These are phyloP conservation scores for Colletotrichum gigasporum DNA, from an alignment of 2,329 filamentous ascomycete species.

Conservation along the genomic window DNA sequence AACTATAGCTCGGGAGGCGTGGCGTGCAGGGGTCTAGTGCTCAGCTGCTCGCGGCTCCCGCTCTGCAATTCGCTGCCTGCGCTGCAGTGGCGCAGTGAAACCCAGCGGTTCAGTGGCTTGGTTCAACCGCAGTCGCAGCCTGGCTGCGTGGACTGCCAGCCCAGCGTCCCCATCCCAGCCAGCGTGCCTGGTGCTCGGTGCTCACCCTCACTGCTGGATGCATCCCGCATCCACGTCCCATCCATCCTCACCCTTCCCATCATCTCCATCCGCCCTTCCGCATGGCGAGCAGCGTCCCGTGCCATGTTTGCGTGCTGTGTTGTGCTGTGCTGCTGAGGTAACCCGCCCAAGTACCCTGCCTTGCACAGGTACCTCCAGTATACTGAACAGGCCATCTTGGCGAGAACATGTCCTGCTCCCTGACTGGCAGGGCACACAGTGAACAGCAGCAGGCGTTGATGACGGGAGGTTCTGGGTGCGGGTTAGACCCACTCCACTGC, in stretches of 20 bases:
- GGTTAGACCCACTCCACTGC: conserved; percentile 18
- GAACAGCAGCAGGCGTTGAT: background rate
- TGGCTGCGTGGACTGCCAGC: conserved; percentile 13
- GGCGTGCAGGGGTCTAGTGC: conserved; percentile 27
- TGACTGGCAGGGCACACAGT: too few relatives aligned
- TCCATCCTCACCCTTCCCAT: too few relatives aligned
- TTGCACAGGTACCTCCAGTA: too few relatives aligned
- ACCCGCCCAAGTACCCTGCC: too few relatives aligned
- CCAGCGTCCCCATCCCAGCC: background rate
- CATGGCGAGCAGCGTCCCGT: too few relatives aligned
- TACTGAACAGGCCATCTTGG: too few relatives aligned
- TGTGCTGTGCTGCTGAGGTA: too few relatives aligned
- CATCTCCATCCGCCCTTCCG: too few relatives aligned
- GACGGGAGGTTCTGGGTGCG: conserved; percentile 14
- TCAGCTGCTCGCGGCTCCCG: conserved; percentile 20
- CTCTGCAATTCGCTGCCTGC: conserved; percentile 28
- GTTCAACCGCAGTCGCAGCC: conserved; percentile 27
- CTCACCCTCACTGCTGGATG: too few relatives aligned
- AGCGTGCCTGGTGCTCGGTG: background rate
- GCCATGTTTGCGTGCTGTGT: too few relatives aligned
- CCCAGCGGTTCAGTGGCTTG: conserved; percentile 28
- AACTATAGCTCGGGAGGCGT: conserved; percentile 28
- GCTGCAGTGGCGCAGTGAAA: conserved; percentile 25
- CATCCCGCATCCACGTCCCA: too few relatives aligned
- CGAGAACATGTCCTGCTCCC: too few relatives aligned